Base-by-base conservation (phyloP, 352 stramenopile species). In the Phytophthora cajani region DNA sequence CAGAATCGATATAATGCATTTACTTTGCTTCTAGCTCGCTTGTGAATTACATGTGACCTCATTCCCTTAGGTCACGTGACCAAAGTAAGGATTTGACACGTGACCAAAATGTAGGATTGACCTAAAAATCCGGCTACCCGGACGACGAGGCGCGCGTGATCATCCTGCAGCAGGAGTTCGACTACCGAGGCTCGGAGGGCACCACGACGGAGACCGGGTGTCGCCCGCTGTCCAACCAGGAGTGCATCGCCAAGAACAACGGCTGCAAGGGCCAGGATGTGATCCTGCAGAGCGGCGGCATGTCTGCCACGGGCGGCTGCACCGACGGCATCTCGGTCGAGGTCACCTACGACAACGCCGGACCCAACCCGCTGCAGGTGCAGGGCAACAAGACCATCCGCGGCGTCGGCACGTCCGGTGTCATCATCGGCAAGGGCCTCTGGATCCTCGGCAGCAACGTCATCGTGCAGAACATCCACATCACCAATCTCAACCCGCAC, bases 381-480 rank as follows among this genome's bases (percentile, higher is more conserved):
- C 19, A 19, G 19, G 51, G 54, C 63, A 62, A 69, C 57, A 75
- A 75, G 47, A 75, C 69, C 9, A 55, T 75, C 46, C 55, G 56
- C 10, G 69, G 69, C 16, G 63, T 65, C 44, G 63, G 63, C 30
- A 71, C 55, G 42, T 58, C 46, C 30, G 63, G 63, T 25, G 55
- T 71, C 23, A 64, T 71, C 55, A 55, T 60, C 36, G 63, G 63
- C 57, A 72, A 67, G 25, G 61, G 61, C 5, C 51, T 67, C n/a
- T 61, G 50, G 61, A 67, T 67, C 51, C 50, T 55, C 17, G 67
- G 69, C 56, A 72, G 58, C 52, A 80, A 80, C 55, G 61, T 77
- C 23, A 71, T 80, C 65, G 53, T 80, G 19, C 58, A 80, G 58
- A 80, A 77, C 42, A 66, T 80, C 23, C 51, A 77, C 63, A 69